These are phyloP conservation scores for Pseudogymnoascus sp. DNA, from an alignment of 2,329 filamentous ascomycete species.

Conservation along the genomic window DNA sequence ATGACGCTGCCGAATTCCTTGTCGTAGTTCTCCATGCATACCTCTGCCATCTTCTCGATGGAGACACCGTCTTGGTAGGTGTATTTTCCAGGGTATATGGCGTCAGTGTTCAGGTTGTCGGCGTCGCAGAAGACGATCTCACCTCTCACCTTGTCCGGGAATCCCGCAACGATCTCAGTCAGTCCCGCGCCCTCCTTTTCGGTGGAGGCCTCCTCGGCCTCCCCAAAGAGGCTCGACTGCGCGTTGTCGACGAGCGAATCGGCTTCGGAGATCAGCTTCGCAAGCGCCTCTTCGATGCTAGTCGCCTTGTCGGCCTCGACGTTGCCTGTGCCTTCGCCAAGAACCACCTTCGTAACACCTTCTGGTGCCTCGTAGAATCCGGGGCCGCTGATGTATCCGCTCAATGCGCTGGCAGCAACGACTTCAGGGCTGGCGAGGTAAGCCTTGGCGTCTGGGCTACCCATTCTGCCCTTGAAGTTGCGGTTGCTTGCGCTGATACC, in stretches of 20 bases:
- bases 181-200: slow-evolving; percentile 30
- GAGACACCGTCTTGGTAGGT: slow-evolving; percentile 85
- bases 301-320: slow-evolving; percentile 54
- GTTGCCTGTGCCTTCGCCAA: slow-evolving; percentile 64
- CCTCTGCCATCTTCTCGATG: slow-evolving; percentile 71
- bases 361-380: slow-evolving; percentile 69
- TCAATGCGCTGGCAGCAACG: slow-evolving; percentile 78
- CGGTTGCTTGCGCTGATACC: slow-evolving; percentile 78
- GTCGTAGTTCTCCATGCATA: slow-evolving; percentile 95
- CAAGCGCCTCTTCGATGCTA: slow-evolving; percentile 60
- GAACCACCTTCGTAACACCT: slow-evolving; percentile 55
- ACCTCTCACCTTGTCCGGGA: slow-evolving; percentile 72
- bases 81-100: slow-evolving; percentile 82
- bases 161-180: slow-evolving; percentile 74
- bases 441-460: slow-evolving; percentile 66
- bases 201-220: slow-evolving; percentile 19
- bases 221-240: slow-evolving; percentile 25
- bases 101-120: slow-evolving; percentile 86
- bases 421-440: slow-evolving; percentile 87
- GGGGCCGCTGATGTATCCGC: slow-evolving; percentile 64
- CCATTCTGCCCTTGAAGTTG: slow-evolving; percentile 91
- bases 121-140: slow-evolving; percentile 84
- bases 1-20: slow-evolving; percentile 55
- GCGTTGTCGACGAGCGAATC: slow-evolving; percentile 43
- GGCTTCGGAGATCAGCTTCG: slow-evolving; percentile 59